Evolutionary conservation across 768 basidiomycete genomes (phyloP), one percentile per base, ranked within the genome.

Genomic region (Suillus weaverae): DNA sequence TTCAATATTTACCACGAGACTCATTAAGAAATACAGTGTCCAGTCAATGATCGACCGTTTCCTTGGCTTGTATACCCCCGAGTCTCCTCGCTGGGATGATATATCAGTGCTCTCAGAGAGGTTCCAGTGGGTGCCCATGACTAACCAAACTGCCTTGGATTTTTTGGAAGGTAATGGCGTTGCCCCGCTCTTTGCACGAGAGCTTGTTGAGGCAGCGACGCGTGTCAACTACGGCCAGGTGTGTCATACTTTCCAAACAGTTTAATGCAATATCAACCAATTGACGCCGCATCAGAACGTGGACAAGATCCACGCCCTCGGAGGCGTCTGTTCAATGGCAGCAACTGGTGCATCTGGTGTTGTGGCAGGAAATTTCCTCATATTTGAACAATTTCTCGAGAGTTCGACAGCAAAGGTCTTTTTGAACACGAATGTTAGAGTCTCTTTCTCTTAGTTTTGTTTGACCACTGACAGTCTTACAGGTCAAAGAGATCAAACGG

Each of bases 211-310:
- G 61, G 90, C 86, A 4, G 86, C 89, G 2, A 91, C 92, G 9
- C 83, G 94, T 44, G 91, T 93, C 46, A 95, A 94, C 74, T 95
- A 95, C 70, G 90, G 89, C 59, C 89, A 91, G 80, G 89, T 89
- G 63, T 22, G 75, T 62, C 36, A 60, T 44, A 44, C 33, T 14
- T 43, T 64, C 22, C 39, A 26, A 54, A 36, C 11, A 54, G 53
- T 8, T 50, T 30, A 43, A 32, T 68, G 41, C 18, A 41, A 26
- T 39, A 57, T 35, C 43, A 35, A 50, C 57, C 61, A 35, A 61
- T 43, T 48, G 51, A 38, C 9, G 38, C 59, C 30, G 33, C 30
- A 60, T 11, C 70, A 93, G 85, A 86, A 94, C 70, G 82, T 86
- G 14, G 82, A 85, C 68, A 69, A 79, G 30, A 89, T 98, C 1